Base-by-base conservation (phyloP, 129 eudicot species). In the Tanacetum coccineum region DNA sequence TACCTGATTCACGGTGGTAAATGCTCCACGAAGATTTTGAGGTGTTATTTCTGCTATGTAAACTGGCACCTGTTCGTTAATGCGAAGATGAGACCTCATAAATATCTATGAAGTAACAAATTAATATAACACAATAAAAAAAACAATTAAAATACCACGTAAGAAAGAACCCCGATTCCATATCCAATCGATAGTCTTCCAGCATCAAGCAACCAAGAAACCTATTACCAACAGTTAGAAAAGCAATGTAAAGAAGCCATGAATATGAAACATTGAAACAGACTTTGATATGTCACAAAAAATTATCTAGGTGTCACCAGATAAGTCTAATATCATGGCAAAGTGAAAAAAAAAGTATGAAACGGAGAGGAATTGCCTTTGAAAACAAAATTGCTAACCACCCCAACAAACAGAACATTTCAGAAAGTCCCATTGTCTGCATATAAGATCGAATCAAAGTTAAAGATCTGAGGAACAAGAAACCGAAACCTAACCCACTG, bases 21-120 rank as follows among this genome's bases (percentile, higher is more conserved):
- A 86, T 58, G 84, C 87, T 74, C 98, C 98, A 78, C 98, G 82
- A 52, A 93, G 87, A 72, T 93, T 86, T 81, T 74, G 73, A 11
- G 98, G 98, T 50, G 98, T 84, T 67, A 88, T 84, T 78, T 93
- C 98, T 64, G 98, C 96, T 82, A 86, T 80, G 66, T 88, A 92
- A 40, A 88, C 80, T 6, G 96, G 96, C 70, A 93, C 96, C 96
- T 88, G 64, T 67, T 66, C 3, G 5, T 56, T 32, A 53, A 54
- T 58, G 58, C 12, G 48, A 58, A 30, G 19, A 19, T 58, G 51
- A 56, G 59, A 66, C 21, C 42, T 74, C 48, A 11, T 50, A 30
- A 42, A 32, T 56, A 62, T 58, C 67, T 57, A 58, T 46, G 50
- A 74, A 58, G 48, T 47, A 66, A 10, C 53, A 50, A 55, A 56